Evolutionary conservation across 345 rosid genomes (phyloP).

Genomic region (Salix udensis): DNA sequence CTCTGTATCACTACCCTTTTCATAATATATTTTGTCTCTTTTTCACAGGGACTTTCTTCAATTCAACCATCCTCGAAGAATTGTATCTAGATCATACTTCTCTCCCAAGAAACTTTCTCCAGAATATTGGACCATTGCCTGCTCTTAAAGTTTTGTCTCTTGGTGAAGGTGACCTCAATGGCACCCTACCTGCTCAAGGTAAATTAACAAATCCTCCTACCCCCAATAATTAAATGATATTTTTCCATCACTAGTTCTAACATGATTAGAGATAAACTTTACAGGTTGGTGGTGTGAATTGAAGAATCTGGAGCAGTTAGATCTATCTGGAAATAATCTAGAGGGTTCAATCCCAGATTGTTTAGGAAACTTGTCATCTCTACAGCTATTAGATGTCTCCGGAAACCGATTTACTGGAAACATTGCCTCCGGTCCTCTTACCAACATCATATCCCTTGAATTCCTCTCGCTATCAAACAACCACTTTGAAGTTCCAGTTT

Average conservation of each 20-base stretch:
- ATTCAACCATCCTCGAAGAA: not conserved
- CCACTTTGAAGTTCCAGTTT: not conserved
- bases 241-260: too few relatives aligned
- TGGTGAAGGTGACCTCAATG: not conserved
- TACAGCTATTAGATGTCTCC: slow-evolving; percentile 12
- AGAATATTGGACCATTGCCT: not conserved
- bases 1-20: too few relatives aligned
- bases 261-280: too few relatives aligned
- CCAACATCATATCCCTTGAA: not conserved
- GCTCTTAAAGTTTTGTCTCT: not conserved
- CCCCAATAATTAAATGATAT: too few relatives aligned
- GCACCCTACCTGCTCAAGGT: not conserved
- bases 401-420: slow-evolving; percentile 15
- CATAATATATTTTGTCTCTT: too few relatives aligned
- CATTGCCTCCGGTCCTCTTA: not conserved
- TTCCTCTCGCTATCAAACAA: slow-evolving; percentile 5
- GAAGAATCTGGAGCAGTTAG: slow-evolving; percentile 10
- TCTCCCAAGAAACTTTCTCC: not conserved
- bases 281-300: slow-evolving; percentile 13
- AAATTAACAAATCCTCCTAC: not conserved
- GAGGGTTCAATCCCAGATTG: not conserved
- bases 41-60: not conserved
- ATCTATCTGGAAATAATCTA: not conserved
- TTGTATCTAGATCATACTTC: not conserved
- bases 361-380: slow-evolving; percentile 13